These are phyloP conservation scores for Dryas octopetala DNA, from an alignment of 306 rosid species.

Conservation along the genomic window DNA sequence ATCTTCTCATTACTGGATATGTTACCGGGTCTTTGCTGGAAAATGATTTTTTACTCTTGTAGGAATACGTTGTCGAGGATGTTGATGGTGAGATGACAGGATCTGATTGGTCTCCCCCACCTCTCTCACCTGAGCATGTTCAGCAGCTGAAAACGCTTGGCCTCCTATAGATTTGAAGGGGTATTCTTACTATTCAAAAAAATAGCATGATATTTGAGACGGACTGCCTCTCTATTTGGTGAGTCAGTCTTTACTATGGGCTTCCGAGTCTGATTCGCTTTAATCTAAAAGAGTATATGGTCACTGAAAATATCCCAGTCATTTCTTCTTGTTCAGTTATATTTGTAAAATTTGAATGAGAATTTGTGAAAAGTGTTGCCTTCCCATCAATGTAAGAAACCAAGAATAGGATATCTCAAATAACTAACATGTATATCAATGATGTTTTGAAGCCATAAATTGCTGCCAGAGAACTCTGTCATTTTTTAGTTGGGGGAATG, in stretches of 20 bases:
- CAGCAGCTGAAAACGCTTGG: constrained; percentile 93
- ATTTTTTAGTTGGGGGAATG: background rate
- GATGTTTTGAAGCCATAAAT: constrained; percentile 16
- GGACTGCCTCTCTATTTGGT: constrained; percentile 30
- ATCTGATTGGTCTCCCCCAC: constrained; percentile 84
- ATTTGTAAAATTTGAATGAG: constrained; percentile 32
- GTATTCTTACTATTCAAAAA: constrained; percentile 30
- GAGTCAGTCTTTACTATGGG: constrained; percentile 20
- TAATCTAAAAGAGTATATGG: background rate
- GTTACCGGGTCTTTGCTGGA: constrained; percentile 9
- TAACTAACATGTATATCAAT: constrained; percentile 28
- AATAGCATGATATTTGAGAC: constrained; percentile 29
- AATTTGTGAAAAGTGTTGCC: constrained; percentile 30
- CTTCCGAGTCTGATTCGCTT: constrained; percentile 14
- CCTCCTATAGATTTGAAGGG: constrained; percentile 52
- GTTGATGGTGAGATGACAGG: constrained; percentile 92
- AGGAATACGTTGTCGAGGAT: constrained; percentile 98
- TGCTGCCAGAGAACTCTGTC: background rate
- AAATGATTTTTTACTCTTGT: constrained; percentile 22
- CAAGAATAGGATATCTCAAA: constrained; percentile 26
- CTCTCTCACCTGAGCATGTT: constrained; percentile 84
- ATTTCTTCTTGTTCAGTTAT: constrained; percentile 29
- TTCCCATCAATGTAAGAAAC: constrained; percentile 34
- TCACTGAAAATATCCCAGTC: constrained; percentile 22
- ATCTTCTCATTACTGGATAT: background rate